phyloP scores from a whole-genome alignment of 1,284 basidiomycete species.

The Coniophora puteana region DNA sequence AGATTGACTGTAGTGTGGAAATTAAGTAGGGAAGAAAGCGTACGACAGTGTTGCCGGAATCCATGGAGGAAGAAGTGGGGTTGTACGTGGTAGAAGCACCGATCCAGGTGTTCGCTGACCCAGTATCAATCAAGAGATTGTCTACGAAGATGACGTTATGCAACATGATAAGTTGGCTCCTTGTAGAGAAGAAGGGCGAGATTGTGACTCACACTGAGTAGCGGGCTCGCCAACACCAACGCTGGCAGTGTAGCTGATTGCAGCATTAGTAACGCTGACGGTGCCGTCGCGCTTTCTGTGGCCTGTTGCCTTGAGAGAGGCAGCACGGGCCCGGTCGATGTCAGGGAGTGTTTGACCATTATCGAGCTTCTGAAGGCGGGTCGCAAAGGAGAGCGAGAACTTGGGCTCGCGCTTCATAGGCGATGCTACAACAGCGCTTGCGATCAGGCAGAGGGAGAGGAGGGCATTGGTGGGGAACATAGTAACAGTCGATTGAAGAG shows the following conservation, averaged over 20 bases:
- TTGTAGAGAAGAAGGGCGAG: conserved; percentile 5
- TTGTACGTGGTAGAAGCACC: conserved; percentile 32
- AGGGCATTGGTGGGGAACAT: conserved; percentile 17
- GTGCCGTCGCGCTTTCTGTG: conserved; percentile 7
- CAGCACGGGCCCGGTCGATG: conserved; percentile 18
- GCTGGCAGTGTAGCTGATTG: too few relatives aligned
- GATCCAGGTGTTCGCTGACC: conserved; percentile 27
- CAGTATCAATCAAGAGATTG: conserved; percentile 26
- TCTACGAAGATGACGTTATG: too few relatives aligned
- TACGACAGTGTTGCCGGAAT: too few relatives aligned
- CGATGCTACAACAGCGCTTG: conserved; percentile 7
- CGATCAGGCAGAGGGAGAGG: conserved; percentile 11
- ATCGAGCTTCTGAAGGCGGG: conserved; percentile 8
- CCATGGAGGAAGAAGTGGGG: conserved; percentile 28
- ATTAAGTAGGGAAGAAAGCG: neutral
- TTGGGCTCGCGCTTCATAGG: conserved; percentile 11
- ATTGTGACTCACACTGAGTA: neutral
- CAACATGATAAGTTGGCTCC: too few relatives aligned
- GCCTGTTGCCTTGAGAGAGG: conserved; percentile 7
- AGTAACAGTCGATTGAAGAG: too few relatives aligned
- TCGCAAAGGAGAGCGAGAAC: conserved; percentile 13
- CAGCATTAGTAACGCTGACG: conserved; percentile 10
- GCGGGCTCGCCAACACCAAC: conserved; percentile 16
- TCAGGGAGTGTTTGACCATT: conserved; percentile 12
- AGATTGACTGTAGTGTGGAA: conserved; percentile 1